Conservation (phyloP, 2,329 filamentous ascomycete species). For the Penicillium hesseltinei region DNA sequence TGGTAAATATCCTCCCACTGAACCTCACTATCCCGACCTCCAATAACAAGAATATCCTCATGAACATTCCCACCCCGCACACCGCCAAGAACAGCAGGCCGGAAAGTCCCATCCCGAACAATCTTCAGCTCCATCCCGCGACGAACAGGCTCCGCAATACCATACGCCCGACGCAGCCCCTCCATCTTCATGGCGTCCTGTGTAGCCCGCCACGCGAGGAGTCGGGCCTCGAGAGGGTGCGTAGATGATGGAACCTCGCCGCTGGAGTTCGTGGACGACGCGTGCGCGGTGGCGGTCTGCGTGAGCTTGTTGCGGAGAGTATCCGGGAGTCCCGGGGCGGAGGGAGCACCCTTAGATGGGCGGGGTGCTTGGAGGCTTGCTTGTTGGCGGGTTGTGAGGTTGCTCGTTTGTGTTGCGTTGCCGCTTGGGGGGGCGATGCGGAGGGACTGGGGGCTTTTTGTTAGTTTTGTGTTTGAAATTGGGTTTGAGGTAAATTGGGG, state of each 20-base stretch:
- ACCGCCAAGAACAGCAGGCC: conserved; percentile 67
- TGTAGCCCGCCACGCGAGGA: conserved; percentile 84
- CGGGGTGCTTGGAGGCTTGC: conserved; percentile 47
- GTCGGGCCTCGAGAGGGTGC: conserved; percentile 89
- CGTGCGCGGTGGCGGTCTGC: conserved; percentile 53
- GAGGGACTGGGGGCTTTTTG: conserved; percentile 64
- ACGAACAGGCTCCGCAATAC: conserved; percentile 87
- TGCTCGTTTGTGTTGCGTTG: conserved; percentile 65
- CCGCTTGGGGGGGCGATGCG: conserved; percentile 75
- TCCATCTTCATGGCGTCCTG: conserved; percentile 88
- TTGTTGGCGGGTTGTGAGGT: conserved; percentile 58
- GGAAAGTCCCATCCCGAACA: conserved; percentile 70
- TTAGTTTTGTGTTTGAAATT: neutral
- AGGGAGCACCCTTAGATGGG: conserved; percentile 71
- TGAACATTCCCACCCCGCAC: conserved; percentile 64
- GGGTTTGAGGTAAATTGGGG: neutral
- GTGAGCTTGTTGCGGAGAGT: conserved; percentile 81
- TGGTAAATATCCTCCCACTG: conserved; percentile 93
- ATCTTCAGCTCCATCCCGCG: conserved; percentile 95
- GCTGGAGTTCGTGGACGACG: conserved; percentile 40
- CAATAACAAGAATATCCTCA: conserved; percentile 73
- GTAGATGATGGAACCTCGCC: conserved; percentile 56
- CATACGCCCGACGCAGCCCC: conserved; percentile 79
- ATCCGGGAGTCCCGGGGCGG: conserved; percentile 89
- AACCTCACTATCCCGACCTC: conserved; percentile 72